Conservation (phyloP, 1,284 basidiomycete species). For the Marasmius tenuissimus region DNA sequence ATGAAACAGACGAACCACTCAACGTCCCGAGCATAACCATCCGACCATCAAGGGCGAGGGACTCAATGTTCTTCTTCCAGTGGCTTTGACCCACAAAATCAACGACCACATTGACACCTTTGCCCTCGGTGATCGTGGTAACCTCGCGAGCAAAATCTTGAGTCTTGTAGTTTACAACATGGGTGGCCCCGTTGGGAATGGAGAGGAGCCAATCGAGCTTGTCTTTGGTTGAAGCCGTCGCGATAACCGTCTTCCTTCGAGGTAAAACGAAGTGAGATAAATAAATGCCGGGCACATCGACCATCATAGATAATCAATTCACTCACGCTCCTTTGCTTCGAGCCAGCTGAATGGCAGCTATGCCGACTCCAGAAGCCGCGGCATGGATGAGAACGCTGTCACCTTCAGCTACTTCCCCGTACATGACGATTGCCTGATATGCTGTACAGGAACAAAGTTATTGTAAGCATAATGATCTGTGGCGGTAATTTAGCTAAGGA, state of each 20-base stretch:
- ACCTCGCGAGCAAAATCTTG: slow-evolving; percentile 75
- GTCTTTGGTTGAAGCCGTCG: slow-evolving; percentile 83
- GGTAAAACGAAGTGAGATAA: slow-evolving; percentile 9
- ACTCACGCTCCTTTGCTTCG: slow-evolving; percentile 73
- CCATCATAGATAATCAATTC: not conserved
- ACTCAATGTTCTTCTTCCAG: slow-evolving; percentile 80
- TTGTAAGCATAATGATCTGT: too few species aligned
- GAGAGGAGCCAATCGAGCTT: slow-evolving; percentile 81
- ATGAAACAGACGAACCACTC: slow-evolving; percentile 54
- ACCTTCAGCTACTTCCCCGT: slow-evolving; percentile 68
- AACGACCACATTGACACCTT: slow-evolving; percentile 81
- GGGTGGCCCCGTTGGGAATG: slow-evolving; percentile 65
- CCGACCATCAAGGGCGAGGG: slow-evolving; percentile 76
- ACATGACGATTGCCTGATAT: slow-evolving; percentile 78
- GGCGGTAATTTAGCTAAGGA: not conserved
- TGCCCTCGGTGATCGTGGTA: slow-evolving; percentile 60
- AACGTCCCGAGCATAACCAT: slow-evolving; percentile 72
- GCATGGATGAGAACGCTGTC: slow-evolving; percentile 88
- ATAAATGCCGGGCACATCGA: slow-evolving; percentile 1
- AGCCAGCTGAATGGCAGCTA: slow-evolving; percentile 90
- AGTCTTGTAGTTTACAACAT: slow-evolving; percentile 85
- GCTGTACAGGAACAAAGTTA: slow-evolving; percentile 41
- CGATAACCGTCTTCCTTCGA: slow-evolving; percentile 67
- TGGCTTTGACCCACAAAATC: slow-evolving; percentile 89
- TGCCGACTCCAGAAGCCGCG: slow-evolving; percentile 87